Percentiles rank a stretch among this genome's conserved stretches.
phyloP scores from a whole-genome alignment of 352 stramenopile genomes.

The Globisporangium irregulare region DNA sequence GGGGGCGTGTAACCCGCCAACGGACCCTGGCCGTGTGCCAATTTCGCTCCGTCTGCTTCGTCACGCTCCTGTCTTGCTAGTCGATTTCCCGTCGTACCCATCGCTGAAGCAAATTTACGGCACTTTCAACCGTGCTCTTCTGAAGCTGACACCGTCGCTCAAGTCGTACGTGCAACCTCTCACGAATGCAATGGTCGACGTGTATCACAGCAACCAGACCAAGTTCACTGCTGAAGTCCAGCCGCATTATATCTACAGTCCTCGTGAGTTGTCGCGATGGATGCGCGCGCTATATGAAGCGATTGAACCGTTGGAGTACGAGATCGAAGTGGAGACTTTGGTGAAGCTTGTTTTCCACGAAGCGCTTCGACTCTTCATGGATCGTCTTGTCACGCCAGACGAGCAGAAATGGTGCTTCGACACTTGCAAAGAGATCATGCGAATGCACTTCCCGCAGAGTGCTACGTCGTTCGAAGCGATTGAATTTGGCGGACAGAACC shows the following conservation, averaged over 20 bases:
- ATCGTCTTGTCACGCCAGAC: slow-evolving; percentile 96
- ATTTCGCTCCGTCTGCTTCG: slow-evolving; percentile 97
- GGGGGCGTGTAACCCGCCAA: slow-evolving; percentile 99
- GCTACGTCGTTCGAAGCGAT: slow-evolving; percentile 68
- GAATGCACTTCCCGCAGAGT: slow-evolving; percentile 81
- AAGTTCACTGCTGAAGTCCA: slow-evolving; percentile 93
- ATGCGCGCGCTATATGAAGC: slow-evolving; percentile 98
- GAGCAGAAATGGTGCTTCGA: slow-evolving; percentile 97
- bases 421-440: slow-evolving; percentile 79
- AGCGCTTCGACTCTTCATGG: slow-evolving; percentile 97
- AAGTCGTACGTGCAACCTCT: slow-evolving; percentile 95
- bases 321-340: slow-evolving; percentile 94
- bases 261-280: slow-evolving; percentile 98
- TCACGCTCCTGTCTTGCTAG: slow-evolving; percentile 98
- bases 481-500: slow-evolving; percentile 80
- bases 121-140: slow-evolving; percentile 98
- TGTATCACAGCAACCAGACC: slow-evolving; percentile 97
- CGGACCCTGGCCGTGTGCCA: slow-evolving; percentile 96
- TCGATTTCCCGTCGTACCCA: slow-evolving; percentile 97
- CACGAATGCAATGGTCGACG: slow-evolving; percentile 99
- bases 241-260: slow-evolving; percentile 99
- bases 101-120: slow-evolving; percentile 99
- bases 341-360: slow-evolving; percentile 99
- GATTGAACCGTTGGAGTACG: slow-evolving; percentile 94
- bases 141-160: slow-evolving; percentile 98